Percentiles rank a stretch among this genome's conserved stretches.
Conservation (phyloP, 768 basidiomycete genomes). For the Tylopilus felleus region DNA sequence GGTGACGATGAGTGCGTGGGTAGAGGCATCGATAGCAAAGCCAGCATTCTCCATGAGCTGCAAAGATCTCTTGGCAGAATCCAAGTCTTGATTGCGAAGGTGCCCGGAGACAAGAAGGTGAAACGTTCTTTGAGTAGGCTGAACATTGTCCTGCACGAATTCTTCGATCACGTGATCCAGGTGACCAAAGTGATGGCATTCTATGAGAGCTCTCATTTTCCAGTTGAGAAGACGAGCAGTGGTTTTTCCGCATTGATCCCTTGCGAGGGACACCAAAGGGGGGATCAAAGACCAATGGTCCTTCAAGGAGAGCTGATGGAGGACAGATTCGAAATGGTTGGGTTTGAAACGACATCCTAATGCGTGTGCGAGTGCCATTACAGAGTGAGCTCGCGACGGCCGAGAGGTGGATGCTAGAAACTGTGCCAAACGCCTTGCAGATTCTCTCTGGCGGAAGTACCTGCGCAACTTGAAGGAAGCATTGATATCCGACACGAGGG, state of each 20-base stretch:
- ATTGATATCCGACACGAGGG: slow-evolving; percentile 16
- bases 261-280: slow-evolving; percentile 46
- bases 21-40: slow-evolving; percentile 50
- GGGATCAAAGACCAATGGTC: slow-evolving; percentile 52
- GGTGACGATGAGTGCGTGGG: slow-evolving; percentile 56
- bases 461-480: slow-evolving; percentile 21
- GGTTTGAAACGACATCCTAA: slow-evolving; percentile 50
- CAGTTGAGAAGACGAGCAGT: slow-evolving; percentile 66
- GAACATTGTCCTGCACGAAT: slow-evolving; percentile 44
- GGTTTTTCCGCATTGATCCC: slow-evolving; percentile 44
- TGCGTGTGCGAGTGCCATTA: slow-evolving; percentile 46
- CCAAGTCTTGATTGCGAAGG: slow-evolving; percentile 64
- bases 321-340: slow-evolving; percentile 56
- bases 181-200: slow-evolving; percentile 45
- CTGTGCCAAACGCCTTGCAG: slow-evolving; percentile 32
- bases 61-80: slow-evolving; percentile 51
- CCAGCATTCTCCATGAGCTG: slow-evolving; percentile 55
- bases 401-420: slow-evolving; percentile 30
- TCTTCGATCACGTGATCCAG: slow-evolving; percentile 48
- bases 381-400: slow-evolving; percentile 41
- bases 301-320: slow-evolving; percentile 44
- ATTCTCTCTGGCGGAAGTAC: slow-evolving; percentile 34
- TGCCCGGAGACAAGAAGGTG: slow-evolving; percentile 66
- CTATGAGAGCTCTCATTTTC: slow-evolving; percentile 59
- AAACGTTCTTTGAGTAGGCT: slow-evolving; percentile 60